Conservation (phyloP, 352 stramenopile species). For the Phytophthora podocarpi region DNA sequence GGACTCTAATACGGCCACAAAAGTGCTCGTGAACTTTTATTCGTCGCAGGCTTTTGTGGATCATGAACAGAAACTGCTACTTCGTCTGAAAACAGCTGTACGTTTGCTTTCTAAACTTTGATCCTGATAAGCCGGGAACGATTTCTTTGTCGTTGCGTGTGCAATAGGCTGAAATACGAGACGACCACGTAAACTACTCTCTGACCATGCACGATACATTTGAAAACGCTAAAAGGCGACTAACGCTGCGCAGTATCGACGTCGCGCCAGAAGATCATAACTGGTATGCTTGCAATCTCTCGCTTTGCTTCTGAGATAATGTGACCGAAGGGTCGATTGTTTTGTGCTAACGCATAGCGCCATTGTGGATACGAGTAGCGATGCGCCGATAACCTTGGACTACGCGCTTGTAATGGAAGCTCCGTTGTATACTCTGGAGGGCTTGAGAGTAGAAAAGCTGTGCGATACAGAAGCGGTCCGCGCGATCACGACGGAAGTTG, state of each 20-base stretch:
- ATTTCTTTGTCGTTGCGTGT: neutral
- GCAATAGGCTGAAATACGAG: conserved; percentile 19
- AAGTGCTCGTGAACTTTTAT: conserved; percentile 70
- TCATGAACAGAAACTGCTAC: conserved; percentile 49
- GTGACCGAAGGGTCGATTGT: conserved; percentile 4
- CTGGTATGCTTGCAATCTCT: conserved; percentile 51
- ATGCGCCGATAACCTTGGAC: conserved; percentile 53
- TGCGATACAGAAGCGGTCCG: conserved; percentile 35
- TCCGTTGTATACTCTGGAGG: conserved; percentile 56
- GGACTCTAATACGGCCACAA: conserved; percentile 55
- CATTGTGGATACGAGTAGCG: conserved; percentile 33
- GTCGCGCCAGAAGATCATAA: conserved; percentile 59
- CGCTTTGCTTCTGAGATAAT: no score
- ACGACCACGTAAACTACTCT: conserved; percentile 33
- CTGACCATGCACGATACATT: conserved; percentile 34
- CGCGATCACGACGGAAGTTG: conserved; percentile 46
- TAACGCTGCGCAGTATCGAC: conserved; percentile 37
- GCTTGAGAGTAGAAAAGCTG: conserved; percentile 38
- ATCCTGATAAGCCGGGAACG: neutral
- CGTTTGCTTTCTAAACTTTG: neutral
- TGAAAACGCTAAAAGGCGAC: conserved; percentile 59
- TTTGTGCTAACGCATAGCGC: conserved; percentile 26
- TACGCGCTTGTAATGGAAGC: conserved; percentile 62
- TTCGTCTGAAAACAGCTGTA: conserved; percentile 49
- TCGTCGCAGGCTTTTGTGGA: conserved; percentile 36